Conservation (phyloP, 208 protist genomes). For the Leishmania aethiopica region DNA sequence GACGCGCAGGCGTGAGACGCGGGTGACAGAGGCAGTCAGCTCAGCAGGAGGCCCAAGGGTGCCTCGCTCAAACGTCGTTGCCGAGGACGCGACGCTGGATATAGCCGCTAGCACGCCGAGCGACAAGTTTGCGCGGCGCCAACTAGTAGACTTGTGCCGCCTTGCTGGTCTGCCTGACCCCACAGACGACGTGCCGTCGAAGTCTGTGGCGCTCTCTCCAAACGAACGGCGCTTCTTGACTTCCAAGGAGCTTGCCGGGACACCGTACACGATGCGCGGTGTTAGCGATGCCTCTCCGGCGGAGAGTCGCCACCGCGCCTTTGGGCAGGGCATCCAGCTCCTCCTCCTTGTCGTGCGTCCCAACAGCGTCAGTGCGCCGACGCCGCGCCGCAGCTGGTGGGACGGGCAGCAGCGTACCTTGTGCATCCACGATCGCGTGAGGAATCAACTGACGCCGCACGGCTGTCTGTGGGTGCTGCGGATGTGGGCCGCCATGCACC, state of each 20-base stretch:
- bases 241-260: constrained; percentile 55
- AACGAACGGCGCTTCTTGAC: constrained; percentile 46
- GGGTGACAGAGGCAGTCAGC: constrained; percentile 17
- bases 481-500: constrained; percentile 46
- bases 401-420: constrained; percentile 12
- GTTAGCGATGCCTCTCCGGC: constrained; percentile 23
- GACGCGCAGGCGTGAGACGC: not conserved
- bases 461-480: constrained; percentile 54
- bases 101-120: constrained; percentile 34
- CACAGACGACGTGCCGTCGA: not conserved
- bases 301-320: constrained; percentile 59
- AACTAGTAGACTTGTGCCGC: constrained; percentile 38
- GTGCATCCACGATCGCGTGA: constrained; percentile 14
- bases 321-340: constrained; percentile 82
- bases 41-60: constrained; percentile 7
- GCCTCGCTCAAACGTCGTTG: constrained; percentile 29
- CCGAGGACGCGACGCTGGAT: constrained; percentile 37
- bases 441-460: constrained; percentile 20
- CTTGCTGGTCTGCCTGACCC: constrained; percentile 49
- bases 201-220: not conserved
- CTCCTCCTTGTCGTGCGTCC: constrained; percentile 25
- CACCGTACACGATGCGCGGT: constrained; percentile 73
- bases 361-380: constrained; percentile 10
- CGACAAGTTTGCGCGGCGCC: constrained; percentile 30
- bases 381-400: constrained; percentile 8